These are phyloP conservation scores for Modicella reniformis DNA, from an alignment of 371 early-diverging fungal genomes.

Conservation along the genomic window DNA sequence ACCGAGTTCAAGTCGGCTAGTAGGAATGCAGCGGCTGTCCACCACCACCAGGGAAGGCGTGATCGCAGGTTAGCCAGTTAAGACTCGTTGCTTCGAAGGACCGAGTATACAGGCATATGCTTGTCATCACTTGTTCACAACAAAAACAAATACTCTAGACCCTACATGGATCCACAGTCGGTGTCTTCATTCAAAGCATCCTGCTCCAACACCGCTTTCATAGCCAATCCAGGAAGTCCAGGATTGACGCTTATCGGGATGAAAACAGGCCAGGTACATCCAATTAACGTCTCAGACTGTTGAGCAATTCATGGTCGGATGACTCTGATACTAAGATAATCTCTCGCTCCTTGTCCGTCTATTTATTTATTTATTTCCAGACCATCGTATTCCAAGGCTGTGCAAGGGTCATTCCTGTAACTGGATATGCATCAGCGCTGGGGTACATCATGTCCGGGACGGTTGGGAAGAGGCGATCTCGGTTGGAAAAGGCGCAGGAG, in stretches of 20 bases:
- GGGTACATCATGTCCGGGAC: slow-evolving; percentile 57
- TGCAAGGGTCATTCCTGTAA: slow-evolving; percentile 58
- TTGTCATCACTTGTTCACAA: too few species aligned
- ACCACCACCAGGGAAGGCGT: slow-evolving; percentile 29
- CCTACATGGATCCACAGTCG: slow-evolving; percentile 39
- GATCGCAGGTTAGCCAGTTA: slow-evolving; percentile 46
- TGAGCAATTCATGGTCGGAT: neutral
- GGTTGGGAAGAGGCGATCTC: slow-evolving; percentile 14
- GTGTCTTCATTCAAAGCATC: slow-evolving; percentile 43
- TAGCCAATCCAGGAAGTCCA: slow-evolving; percentile 1
- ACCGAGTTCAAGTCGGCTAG: neutral
- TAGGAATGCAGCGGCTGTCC: neutral
- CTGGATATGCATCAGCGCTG: slow-evolving; percentile 57
- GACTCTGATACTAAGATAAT: neutral
- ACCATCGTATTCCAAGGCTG: slow-evolving; percentile 63
- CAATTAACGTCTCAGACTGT: neutral
- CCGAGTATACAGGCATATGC: too few species aligned
- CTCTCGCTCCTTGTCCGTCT: too few species aligned
- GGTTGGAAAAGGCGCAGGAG: slow-evolving; percentile 9
- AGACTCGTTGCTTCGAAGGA: neutral
- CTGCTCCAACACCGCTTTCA: slow-evolving; percentile 27
- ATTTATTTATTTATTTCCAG: slow-evolving; percentile 29
- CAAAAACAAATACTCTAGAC: too few species aligned
- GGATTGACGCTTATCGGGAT: slow-evolving; percentile 32
- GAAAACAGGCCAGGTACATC: slow-evolving; percentile 39